Evolutionary conservation across 768 basidiomycete genomes (phyloP), one percentile per base, ranked within the genome.

Genomic region (Calocybe cyanea): DNA sequence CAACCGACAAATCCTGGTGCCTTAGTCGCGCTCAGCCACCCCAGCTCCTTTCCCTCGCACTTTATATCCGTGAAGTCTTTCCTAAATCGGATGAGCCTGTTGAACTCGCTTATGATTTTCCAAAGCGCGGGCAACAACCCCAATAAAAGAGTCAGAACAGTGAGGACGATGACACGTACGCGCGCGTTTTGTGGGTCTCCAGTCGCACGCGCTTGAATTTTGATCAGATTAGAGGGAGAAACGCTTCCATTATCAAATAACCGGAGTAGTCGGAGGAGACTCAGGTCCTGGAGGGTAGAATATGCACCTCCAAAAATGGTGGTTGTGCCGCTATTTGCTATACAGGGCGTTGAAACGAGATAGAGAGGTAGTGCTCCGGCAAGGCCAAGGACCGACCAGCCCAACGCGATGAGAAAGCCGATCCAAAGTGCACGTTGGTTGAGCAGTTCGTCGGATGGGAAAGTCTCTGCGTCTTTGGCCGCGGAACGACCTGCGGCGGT

Each of bases 361-460:
- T 89, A 88, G 9, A 91, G 61, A 10, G 89, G 89, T 17, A 92
- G 71, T 7, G 78, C 83, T 11, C 78, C 85, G n/a, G 63, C 80
- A 13, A 91, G 71, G 3, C 81, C 85, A 15, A 89, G 63, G 28
- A 90, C 52, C 2, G 84, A 73, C 81, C 85, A 85, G 8, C 80
- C 78, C 8, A 82, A 63, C 11, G 75, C 77, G 40, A 90, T 72
- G 23, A 82, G 63, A 38, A 91, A 70, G 32, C 77, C 72, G 24
- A 81, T 66, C 78, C 82, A 87, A 19, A 90, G 68, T 11, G 73
- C 73, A n/a, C 86, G 76, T 58, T 90, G 85, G 50, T 67, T 75
- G 48, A 89, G 75, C 56, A 84, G 72, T 55, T 86, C 85, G 53
- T 91, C 87, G 1, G 87, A 85, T 3, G 86, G 84, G 56, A 87